A percentile compares a stretch with the other conserved stretches of the same genome.
phyloP scores from a whole-genome alignment of 805 yeast genomes.

The Kodamaea hsintzibuensis region DNA sequence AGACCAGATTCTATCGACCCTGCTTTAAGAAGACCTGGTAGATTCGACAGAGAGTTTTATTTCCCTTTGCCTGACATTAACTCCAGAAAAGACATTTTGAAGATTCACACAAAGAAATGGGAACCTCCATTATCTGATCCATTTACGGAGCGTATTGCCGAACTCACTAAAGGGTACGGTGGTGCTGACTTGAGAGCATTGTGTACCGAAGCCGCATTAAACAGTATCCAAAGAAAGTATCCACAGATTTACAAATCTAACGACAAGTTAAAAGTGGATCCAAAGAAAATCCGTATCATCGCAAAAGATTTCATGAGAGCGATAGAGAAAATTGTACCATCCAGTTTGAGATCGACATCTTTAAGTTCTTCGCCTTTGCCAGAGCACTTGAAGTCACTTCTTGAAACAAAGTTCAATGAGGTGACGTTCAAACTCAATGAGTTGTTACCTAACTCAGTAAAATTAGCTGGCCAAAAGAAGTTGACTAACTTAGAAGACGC shows the following conservation, averaged over 20 bases:
- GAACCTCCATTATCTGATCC: constrained; percentile 60
- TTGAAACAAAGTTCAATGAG: constrained; percentile 50
- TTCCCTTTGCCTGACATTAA: constrained; percentile 87
- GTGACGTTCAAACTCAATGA: constrained; percentile 51
- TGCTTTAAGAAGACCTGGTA: constrained; percentile 93
- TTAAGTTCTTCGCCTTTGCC: constrained; percentile 79
- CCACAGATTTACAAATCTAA: constrained; percentile 87
- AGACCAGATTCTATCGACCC: constrained; percentile 99
- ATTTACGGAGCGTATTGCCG: constrained; percentile 69
- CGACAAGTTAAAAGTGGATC: constrained; percentile 73
- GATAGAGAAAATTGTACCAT: constrained; percentile 83
- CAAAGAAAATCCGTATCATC: constrained; percentile 66
- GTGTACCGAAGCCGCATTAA: constrained; percentile 93
- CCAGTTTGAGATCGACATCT: constrained; percentile 83
- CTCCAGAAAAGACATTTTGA: constrained; percentile 75
- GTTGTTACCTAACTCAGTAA: constrained; percentile 56
- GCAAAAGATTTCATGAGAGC: constrained; percentile 87
- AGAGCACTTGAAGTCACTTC: constrained; percentile 61
- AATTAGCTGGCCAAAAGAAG: constrained; percentile 42
- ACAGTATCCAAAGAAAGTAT: constrained; percentile 85
- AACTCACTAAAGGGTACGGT: constrained; percentile 91
- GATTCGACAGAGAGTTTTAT: constrained; percentile 95
- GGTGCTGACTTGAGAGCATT: constrained; percentile 96
- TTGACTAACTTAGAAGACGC: constrained; percentile 68
- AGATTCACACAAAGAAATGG: constrained; percentile 91